Conservation (phyloP, 75 land plant species). For the Gnetum montanum region DNA sequence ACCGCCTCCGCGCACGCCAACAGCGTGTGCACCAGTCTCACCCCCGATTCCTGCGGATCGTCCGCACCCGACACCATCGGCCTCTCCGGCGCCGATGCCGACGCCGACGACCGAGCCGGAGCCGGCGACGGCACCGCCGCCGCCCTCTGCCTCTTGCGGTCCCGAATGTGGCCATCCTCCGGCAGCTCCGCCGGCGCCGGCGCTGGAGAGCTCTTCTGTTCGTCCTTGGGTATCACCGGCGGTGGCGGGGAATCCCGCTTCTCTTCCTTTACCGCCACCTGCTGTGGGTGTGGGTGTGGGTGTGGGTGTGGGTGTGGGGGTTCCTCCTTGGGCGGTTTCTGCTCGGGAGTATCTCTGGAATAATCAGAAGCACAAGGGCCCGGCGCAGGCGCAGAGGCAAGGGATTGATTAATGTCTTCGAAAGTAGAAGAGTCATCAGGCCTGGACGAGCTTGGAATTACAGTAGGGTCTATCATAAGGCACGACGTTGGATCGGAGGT, state of each 20-base stretch:
- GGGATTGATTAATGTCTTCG: too few species aligned
- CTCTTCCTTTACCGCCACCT: background rate
- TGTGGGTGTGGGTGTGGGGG: too few species aligned
- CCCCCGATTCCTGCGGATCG: conserved; percentile 36
- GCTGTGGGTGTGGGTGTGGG: too few species aligned
- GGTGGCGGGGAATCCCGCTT: background rate
- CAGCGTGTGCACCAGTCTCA: conserved; percentile 46
- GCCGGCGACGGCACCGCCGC: background rate
- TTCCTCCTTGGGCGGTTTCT: background rate
- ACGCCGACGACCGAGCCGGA: background rate
- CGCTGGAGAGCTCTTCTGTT: background rate
- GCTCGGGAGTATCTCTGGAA: too few species aligned
- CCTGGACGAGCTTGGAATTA: too few species aligned
- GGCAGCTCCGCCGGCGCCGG: background rate
- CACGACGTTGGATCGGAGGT: too few species aligned
- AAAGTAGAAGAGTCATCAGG: too few species aligned
- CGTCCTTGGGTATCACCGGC: background rate
- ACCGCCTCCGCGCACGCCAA: conserved; percentile 64
- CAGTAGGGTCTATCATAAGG: too few species aligned
- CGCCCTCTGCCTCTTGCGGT: background rate
- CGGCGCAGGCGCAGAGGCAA: too few species aligned
- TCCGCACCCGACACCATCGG: conserved; percentile 12
- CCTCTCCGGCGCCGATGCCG: background rate
- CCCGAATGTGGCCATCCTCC: too few species aligned
- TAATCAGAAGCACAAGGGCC: too few species aligned